A percentile compares a stretch with the other conserved stretches of the same genome.
Evolutionary conservation across 306 rosid genomes (phyloP).

Genomic region (Quercus bicolor): DNA sequence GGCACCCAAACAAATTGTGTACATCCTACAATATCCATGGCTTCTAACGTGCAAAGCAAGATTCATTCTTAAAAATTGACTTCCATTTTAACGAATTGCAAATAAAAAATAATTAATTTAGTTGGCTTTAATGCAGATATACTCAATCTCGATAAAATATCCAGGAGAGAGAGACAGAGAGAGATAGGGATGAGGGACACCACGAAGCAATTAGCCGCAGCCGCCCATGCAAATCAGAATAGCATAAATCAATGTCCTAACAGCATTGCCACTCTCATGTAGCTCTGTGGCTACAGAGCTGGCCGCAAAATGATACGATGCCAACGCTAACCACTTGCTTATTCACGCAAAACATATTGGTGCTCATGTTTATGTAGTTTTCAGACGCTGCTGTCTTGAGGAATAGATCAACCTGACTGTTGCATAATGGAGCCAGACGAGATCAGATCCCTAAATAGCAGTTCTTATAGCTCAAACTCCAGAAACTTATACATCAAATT

Average conservation of each 20-base stretch:
- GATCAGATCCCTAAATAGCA: not conserved
- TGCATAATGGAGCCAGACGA: too few relatives aligned
- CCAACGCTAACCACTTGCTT: not conserved
- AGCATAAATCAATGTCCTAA: not conserved
- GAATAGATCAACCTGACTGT: not conserved
- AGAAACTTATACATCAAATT: not conserved
- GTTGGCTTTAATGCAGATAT: not conserved
- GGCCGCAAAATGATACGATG: too few relatives aligned
- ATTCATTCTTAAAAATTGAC: not conserved
- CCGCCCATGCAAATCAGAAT: not conserved
- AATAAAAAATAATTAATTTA: not conserved
- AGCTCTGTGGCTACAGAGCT: too few relatives aligned
- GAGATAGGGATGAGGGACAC: not conserved
- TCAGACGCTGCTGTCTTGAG: not conserved
- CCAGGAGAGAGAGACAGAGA: not conserved
- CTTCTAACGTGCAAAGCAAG: not conserved
- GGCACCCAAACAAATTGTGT: not conserved
- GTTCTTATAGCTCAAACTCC: not conserved
- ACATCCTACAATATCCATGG: not conserved
- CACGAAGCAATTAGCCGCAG: not conserved
- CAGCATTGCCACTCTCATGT: not conserved
- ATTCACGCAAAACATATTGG: not conserved
- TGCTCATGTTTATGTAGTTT: not conserved
- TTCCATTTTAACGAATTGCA: not conserved
- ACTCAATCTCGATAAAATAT: not conserved